These are phyloP conservation scores for Austroboletus festivus DNA, from an alignment of 768 basidiomycete species.

Conservation along the genomic window DNA sequence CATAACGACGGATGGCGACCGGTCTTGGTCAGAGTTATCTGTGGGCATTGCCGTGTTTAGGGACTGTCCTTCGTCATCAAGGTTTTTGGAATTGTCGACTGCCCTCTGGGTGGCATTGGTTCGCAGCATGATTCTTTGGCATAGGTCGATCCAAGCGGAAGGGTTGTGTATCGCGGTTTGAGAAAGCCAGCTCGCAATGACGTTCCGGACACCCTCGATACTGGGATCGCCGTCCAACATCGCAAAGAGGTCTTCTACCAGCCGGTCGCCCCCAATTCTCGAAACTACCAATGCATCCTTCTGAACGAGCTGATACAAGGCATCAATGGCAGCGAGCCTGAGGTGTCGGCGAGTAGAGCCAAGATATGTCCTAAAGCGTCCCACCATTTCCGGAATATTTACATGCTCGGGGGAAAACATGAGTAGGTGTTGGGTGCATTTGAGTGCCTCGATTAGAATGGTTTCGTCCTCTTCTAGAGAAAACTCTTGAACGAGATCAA, in stretches of 20 bases:
- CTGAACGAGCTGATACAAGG: constrained; percentile 94
- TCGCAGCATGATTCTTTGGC: constrained; percentile 94
- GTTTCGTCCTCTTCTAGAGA: constrained; percentile 83
- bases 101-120: constrained; percentile 83
- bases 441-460: constrained; percentile 89
- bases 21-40: constrained; percentile 28
- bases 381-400: constrained; percentile 75
- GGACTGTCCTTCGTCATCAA: constrained; percentile 94
- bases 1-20: constrained; percentile 43
- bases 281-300: constrained; percentile 91
- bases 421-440: constrained; percentile 93
- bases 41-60: constrained; percentile 58
- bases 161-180: constrained; percentile 93
- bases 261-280: constrained; percentile 85
- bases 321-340: constrained; percentile 93
- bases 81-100: constrained; percentile 54
- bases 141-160: constrained; percentile 97
- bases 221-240: constrained; percentile 94
- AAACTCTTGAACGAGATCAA: constrained; percentile 85
- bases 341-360: constrained; percentile 78
- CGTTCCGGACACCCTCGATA: constrained; percentile 89
- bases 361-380: constrained; percentile 74
- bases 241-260: constrained; percentile 93
- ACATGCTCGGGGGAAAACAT: constrained; percentile 91
- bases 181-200: constrained; percentile 90